Conservation (phyloP, 805 yeast genomes). For the Kurtzmaniella fragi region DNA sequence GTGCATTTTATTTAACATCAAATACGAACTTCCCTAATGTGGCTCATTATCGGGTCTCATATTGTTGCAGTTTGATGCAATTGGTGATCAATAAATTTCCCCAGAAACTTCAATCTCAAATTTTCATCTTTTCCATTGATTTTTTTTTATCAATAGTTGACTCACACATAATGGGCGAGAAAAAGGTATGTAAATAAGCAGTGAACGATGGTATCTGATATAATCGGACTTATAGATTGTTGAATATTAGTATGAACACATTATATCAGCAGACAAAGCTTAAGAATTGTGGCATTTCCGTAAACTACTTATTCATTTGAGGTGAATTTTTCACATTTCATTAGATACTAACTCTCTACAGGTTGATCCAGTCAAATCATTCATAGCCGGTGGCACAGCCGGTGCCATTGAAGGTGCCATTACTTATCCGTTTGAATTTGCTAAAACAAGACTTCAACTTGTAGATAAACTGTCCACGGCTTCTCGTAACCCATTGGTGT, state of each 20-base stretch:
- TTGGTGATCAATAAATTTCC: too few relatives aligned
- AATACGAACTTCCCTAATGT: too few relatives aligned
- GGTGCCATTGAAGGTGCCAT: constrained; percentile 93
- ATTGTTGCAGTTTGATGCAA: too few relatives aligned
- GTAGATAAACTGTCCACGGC: constrained; percentile 58
- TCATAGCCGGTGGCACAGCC: constrained; percentile 93
- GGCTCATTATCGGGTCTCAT: too few relatives aligned
- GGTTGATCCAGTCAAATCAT: constrained; percentile 73
- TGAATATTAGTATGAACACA: too few relatives aligned
- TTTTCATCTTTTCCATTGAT: too few relatives aligned
- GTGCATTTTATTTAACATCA: too few relatives aligned
- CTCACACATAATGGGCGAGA: constrained; percentile 1
- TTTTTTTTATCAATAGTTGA: neutral
- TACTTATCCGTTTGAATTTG: constrained; percentile 96
- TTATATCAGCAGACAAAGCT: too few relatives aligned
- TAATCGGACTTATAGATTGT: too few relatives aligned
- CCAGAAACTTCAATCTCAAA: too few relatives aligned
- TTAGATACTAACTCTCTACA: constrained; percentile 18
- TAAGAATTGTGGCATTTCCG: neutral
- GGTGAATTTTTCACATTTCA: neutral
- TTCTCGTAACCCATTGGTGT: constrained; percentile 78
- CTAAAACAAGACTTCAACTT: constrained; percentile 88
- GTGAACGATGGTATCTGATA: too few relatives aligned
- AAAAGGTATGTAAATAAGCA: constrained; percentile 2
- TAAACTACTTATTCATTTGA: neutral